Conservation (phyloP, 1,139 yeast genomes). For the Pichia cactophila region DNA sequence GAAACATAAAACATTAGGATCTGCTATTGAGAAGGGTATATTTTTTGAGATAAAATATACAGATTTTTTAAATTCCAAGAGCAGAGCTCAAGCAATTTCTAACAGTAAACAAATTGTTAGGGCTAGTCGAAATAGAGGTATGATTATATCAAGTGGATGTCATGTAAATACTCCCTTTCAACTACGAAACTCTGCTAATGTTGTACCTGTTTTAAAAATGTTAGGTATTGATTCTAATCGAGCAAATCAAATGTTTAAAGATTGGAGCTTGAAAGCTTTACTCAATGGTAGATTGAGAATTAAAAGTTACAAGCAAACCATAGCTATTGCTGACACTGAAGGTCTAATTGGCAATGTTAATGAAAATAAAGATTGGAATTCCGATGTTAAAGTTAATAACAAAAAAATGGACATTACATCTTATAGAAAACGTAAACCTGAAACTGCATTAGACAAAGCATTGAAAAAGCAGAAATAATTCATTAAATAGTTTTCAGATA, state of each 20-base stretch:
- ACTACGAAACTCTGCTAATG: conserved; percentile 60
- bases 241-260: conserved; percentile 52
- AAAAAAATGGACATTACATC: conserved; percentile 26
- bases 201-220: conserved; percentile 55
- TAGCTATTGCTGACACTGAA: conserved; percentile 42
- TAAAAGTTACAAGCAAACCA: conserved; percentile 62
- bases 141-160: conserved; percentile 77
- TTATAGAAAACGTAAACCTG: conserved; percentile 20
- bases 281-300: conserved; percentile 66
- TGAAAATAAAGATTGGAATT: conserved; percentile 15
- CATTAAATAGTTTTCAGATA: not conserved
- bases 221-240: conserved; percentile 64
- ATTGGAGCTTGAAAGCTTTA: conserved; percentile 55
- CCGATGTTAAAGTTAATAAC: conserved; percentile 11
- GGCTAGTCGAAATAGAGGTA: conserved; percentile 73
- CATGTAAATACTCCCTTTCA: conserved; percentile 41
- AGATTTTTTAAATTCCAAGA: conserved; percentile 36
- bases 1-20: conserved; percentile 76
- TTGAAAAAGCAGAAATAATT: conserved; percentile 13
- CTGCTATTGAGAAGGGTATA: conserved; percentile 77
- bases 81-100: conserved; percentile 37
- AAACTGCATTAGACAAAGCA: conserved; percentile 15
- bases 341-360: conserved; percentile 24
- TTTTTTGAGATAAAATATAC: conserved; percentile 73
- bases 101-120: conserved; percentile 74